Percentiles rank a stretch among this genome's conserved stretches.
These are phyloP conservation scores for Colletotrichum viniferum DNA, from an alignment of 2,329 filamentous ascomycete genomes.

Conservation along the genomic window DNA sequence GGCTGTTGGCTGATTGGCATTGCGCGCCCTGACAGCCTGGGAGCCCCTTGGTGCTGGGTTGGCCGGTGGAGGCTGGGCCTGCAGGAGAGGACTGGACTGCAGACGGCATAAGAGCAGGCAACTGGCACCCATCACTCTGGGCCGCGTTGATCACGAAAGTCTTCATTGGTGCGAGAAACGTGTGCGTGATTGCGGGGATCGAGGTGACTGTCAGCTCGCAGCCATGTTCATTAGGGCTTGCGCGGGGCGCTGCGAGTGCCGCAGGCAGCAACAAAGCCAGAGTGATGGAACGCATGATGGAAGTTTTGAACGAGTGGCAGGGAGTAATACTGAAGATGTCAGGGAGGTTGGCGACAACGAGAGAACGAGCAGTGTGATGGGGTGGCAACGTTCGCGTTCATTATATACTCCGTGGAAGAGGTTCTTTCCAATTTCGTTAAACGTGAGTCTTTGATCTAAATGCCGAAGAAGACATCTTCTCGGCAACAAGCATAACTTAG, in stretches of 20 bases:
- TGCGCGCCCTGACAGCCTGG: background rate
- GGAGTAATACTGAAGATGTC: background rate
- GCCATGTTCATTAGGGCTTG: background rate
- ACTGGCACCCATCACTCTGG: background rate
- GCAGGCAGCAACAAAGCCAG: background rate
- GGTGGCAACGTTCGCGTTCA: background rate
- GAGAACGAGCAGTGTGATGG: background rate
- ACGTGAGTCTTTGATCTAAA: accelerated
- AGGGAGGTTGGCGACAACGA: background rate
- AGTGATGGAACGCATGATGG: background rate
- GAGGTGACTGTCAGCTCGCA: background rate
- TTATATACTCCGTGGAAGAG: background rate
- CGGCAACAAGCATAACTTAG: background rate
- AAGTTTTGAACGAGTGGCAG: background rate
- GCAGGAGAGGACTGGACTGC: background rate
- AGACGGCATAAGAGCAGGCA: background rate
- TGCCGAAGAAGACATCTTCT: background rate
- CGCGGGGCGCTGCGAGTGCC: accelerated
- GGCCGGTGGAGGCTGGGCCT: background rate
- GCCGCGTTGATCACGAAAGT: background rate
- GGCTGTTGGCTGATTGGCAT: background rate
- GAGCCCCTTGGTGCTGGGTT: background rate
- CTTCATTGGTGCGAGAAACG: background rate
- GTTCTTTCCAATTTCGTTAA: accelerated
- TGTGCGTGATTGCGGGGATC: background rate